Conservation (phyloP, 257 asterid species). For the Nyctanthes arbortristis region DNA sequence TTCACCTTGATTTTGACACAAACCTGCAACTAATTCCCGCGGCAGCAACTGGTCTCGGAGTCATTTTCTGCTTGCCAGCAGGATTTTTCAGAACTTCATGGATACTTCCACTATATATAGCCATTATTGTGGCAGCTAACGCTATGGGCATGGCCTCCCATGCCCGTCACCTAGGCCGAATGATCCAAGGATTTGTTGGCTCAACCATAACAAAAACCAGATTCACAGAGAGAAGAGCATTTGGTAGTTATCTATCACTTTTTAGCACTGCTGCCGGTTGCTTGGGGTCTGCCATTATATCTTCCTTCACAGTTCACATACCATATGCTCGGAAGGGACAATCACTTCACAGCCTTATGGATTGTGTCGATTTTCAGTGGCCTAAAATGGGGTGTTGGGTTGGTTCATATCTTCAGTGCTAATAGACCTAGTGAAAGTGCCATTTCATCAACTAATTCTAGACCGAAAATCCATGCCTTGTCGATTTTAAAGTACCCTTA, state of each 20-base stretch:
- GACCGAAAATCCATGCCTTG: slow-evolving; percentile 39
- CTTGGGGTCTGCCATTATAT: slow-evolving; percentile 69
- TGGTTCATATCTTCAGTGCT: slow-evolving; percentile 53
- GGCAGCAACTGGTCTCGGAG: slow-evolving; percentile 72
- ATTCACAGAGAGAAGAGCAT: slow-evolving; percentile 53
- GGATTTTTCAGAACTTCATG: slow-evolving; percentile 70
- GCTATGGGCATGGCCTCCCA: slow-evolving; percentile 66
- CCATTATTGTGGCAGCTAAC: slow-evolving; percentile 64
- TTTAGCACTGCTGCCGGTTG: slow-evolving; percentile 75
- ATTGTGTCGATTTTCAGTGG: slow-evolving; percentile 90
- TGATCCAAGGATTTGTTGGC: slow-evolving; percentile 78
- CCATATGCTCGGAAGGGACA: slow-evolving; percentile 63
- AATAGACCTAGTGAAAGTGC: slow-evolving; percentile 35
- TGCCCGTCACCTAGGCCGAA: slow-evolving; percentile 71
- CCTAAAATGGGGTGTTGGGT: slow-evolving; percentile 74
- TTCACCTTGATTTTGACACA: slow-evolving; percentile 65
- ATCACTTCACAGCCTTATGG: slow-evolving; percentile 74
- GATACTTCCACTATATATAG: slow-evolving; percentile 79
- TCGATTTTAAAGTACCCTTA: slow-evolving; percentile 73
- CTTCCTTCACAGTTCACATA: slow-evolving; percentile 70
- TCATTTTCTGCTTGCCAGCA: slow-evolving; percentile 83
- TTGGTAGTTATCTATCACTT: slow-evolving; percentile 67
- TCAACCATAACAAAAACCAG: slow-evolving; percentile 38
- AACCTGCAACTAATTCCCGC: slow-evolving; percentile 69
- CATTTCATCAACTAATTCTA: slow-evolving; percentile 23